phyloP scores from a whole-genome alignment of 2,329 filamentous ascomycete genomes.

The Botrytis elliptica region DNA sequence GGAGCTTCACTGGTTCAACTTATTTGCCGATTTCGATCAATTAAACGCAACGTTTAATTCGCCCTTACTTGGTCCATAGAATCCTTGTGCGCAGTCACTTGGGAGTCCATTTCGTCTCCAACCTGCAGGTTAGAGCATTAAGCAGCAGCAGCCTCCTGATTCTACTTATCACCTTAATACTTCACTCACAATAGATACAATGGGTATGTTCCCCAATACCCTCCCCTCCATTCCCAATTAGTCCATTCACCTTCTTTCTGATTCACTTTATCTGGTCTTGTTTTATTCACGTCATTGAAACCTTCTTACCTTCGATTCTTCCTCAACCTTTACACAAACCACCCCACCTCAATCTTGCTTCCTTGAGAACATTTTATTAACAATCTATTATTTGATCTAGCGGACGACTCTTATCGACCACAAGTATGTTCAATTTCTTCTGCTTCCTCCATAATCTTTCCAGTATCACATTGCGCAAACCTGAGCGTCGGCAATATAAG shows the following conservation, averaged over 20 bases:
- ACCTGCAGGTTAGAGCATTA: constrained; percentile 23
- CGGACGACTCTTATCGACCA: constrained; percentile 25
- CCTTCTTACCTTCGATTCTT: constrained; percentile 9
- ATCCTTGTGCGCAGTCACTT: constrained; percentile 23
- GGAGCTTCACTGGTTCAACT: constrained; percentile 18
- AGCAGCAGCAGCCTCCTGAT: constrained; percentile 24
- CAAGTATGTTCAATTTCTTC: constrained; percentile 20
- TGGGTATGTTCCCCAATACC: constrained; percentile 22
- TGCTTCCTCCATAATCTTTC: neutral
- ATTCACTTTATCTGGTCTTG: constrained; percentile 19
- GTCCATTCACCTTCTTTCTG: constrained; percentile 19
- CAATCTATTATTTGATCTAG: constrained; percentile 21
- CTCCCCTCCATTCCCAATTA: constrained; percentile 19
- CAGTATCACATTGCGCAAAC: constrained; percentile 13
- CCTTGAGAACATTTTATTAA: constrained; percentile 11
- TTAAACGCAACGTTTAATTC: constrained; percentile 22
- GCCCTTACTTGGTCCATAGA: constrained; percentile 20
- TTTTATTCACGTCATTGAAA: constrained; percentile 17
- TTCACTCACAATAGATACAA: constrained; percentile 22
- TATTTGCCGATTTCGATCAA: constrained; percentile 21
- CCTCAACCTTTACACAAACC: constrained; percentile 17
- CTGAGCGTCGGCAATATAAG: constrained; percentile 4
- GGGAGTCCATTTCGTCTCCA: constrained; percentile 23
- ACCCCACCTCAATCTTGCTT: constrained; percentile 19
- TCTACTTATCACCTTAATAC: constrained; percentile 22